Evolutionary conservation across 805 yeast genomes (phyloP).

Genomic region (Tetrapisispora nanseiensis): DNA sequence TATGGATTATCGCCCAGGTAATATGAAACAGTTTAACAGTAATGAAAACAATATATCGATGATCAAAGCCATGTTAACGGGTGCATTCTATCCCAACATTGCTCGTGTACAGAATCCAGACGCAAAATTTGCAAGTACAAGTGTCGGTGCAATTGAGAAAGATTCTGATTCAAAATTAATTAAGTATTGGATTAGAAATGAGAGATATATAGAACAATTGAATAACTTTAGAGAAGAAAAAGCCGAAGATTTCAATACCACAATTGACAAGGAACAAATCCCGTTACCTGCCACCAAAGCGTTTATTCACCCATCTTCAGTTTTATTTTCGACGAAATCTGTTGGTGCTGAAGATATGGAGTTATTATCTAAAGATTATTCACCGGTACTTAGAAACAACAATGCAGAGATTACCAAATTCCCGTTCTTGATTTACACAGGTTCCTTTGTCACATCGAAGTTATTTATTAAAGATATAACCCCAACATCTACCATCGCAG

Average conservation of each 20-base stretch:
- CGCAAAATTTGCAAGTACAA: constrained; percentile 57
- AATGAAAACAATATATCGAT: constrained; percentile 43
- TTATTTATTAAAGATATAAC: constrained; percentile 67
- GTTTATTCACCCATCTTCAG: constrained; percentile 80
- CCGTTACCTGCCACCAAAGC: constrained; percentile 56
- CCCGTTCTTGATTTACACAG: constrained; percentile 53
- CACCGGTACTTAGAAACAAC: constrained; percentile 14
- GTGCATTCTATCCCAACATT: constrained; percentile 74
- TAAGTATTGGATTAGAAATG: constrained; percentile 65
- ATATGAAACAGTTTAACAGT: constrained; percentile 35
- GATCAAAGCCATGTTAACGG: constrained; percentile 60
- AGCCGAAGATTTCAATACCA: constrained; percentile 7
- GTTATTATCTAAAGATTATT: constrained; percentile 12
- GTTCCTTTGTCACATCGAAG: constrained; percentile 56
- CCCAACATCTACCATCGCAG: constrained; percentile 63
- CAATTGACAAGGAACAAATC: constrained; percentile 8
- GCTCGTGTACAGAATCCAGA: constrained; percentile 79
- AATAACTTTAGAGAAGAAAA: constrained; percentile 4
- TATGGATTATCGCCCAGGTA: constrained; percentile 33
- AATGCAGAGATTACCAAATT: constrained; percentile 33
- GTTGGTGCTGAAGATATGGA: constrained; percentile 20
- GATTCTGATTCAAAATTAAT: constrained; percentile 73
- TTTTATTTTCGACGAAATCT: constrained; percentile 45
- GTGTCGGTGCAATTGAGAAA: constrained; percentile 73
- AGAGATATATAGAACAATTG: constrained; percentile 35